A percentile compares a stretch with the other conserved stretches of the same genome.
These are phyloP conservation scores for Penicillium sp. DNA, from an alignment of 2,329 filamentous ascomycete species.

Conservation along the genomic window DNA sequence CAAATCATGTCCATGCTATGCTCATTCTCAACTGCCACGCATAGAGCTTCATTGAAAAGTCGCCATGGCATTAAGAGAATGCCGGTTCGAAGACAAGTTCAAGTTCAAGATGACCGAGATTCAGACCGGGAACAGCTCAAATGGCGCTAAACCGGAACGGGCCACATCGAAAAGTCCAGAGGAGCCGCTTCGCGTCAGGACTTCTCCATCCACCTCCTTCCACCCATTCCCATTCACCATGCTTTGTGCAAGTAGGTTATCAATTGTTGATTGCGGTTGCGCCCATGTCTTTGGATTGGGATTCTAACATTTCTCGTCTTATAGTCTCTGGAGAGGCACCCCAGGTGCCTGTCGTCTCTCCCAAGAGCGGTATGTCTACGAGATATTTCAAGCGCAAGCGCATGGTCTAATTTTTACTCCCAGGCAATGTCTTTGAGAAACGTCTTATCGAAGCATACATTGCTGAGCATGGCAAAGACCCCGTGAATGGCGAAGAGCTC, in stretches of 20 bases:
- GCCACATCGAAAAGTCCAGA: slow-evolving; percentile 34
- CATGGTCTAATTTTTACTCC: slow-evolving; percentile 25
- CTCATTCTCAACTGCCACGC: background rate
- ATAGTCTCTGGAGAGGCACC: slow-evolving; percentile 94
- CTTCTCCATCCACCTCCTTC: slow-evolving; percentile 19
- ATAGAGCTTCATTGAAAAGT: background rate
- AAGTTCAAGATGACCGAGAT: too few relatives aligned
- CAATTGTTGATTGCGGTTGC: slow-evolving; percentile 6
- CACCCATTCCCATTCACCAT: slow-evolving; percentile 39
- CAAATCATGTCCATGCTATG: slow-evolving; percentile 10
- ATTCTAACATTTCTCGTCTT: slow-evolving; percentile 18
- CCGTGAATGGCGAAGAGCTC: slow-evolving; percentile 79
- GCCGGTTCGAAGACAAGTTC: too few relatives aligned
- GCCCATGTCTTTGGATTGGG: background rate
- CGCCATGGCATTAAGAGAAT: too few relatives aligned
- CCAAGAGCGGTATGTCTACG: slow-evolving; percentile 70
- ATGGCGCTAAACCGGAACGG: slow-evolving; percentile 32
- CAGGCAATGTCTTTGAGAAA: slow-evolving; percentile 88
- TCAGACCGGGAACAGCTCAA: slow-evolving; percentile 19
- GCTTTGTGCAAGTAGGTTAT: slow-evolving; percentile 59
- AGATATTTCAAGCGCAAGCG: slow-evolving; percentile 11
- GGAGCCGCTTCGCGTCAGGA: slow-evolving; percentile 32
- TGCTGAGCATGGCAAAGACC: slow-evolving; percentile 85
- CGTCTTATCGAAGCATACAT: slow-evolving; percentile 93
- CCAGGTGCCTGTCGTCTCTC: slow-evolving; percentile 87